These are phyloP conservation scores for Rosa lucieae DNA, from an alignment of 306 rosid species.

Conservation along the genomic window DNA sequence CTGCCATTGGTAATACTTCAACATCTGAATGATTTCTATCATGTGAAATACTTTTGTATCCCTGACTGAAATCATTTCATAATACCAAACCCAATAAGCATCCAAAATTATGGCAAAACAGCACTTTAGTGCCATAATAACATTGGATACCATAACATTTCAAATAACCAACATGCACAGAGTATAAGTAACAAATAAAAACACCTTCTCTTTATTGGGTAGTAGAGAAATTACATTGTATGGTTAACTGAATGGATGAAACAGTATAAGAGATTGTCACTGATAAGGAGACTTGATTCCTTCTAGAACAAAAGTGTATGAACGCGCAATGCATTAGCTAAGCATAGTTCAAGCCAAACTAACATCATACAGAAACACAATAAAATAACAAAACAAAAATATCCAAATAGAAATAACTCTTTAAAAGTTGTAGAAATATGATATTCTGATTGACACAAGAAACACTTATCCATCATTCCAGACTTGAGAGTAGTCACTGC, in stretches of 20 bases:
- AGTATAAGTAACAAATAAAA: not conserved
- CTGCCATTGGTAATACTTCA: too few species aligned
- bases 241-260: not conserved
- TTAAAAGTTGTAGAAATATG: constrained; percentile 1
- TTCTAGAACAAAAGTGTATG: not conserved
- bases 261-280: not conserved
- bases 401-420: constrained; percentile 19
- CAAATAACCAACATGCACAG: not conserved
- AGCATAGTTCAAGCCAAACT: not conserved
- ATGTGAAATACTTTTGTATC: not conserved
- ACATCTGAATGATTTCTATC: not conserved
- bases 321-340: not conserved
- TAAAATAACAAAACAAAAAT: not conserved
- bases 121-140: not conserved
- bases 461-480: constrained; percentile 9
- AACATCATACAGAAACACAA: constrained; percentile 1
- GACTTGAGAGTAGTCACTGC: not conserved
- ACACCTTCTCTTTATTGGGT: not conserved
- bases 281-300: not conserved
- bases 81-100: not conserved
- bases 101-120: not conserved
- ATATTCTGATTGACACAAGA: not conserved
- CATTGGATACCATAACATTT: not conserved
- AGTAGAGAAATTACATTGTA: not conserved
- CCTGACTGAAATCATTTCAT: not conserved